Percentiles rank a stretch among this genome's conserved stretches.
These are phyloP conservation scores for Coprinopsis marcescibilis DNA, from an alignment of 768 basidiomycete genomes.

Conservation along the genomic window DNA sequence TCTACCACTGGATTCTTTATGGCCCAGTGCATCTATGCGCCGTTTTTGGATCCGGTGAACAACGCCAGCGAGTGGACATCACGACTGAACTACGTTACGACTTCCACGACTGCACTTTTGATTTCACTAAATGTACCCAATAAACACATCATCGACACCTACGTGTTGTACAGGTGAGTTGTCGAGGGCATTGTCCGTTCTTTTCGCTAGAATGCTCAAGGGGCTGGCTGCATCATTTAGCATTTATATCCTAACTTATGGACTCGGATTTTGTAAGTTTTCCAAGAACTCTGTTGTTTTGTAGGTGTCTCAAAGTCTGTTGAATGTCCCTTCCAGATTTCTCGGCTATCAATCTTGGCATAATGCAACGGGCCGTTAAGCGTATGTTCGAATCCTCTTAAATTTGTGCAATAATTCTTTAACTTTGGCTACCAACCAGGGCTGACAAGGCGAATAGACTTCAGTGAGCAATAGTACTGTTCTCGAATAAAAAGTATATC, in stretches of 20 bases:
- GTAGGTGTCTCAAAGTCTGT: no score
- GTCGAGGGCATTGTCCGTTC: background rate
- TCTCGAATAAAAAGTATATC: background rate
- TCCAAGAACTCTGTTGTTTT: background rate
- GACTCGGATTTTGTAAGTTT: constrained; percentile 54
- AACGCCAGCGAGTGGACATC: constrained; percentile 76
- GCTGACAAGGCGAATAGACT: constrained; percentile 61
- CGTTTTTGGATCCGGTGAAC: constrained; percentile 64
- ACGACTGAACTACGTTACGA: constrained; percentile 62
- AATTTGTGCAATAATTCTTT: constrained; percentile 1
- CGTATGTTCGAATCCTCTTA: constrained; percentile 30
- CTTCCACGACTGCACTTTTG: constrained; percentile 57
- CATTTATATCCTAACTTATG: constrained; percentile 56
- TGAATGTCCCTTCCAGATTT: constrained; percentile 68
- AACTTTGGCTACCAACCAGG: constrained; percentile 28
- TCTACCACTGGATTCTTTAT: constrained; percentile 56
- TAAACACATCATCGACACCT: constrained; percentile 49
- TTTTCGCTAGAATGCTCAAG: constrained; percentile 3
- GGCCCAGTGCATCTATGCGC: constrained; percentile 52
- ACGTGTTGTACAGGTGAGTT: constrained; percentile 59
- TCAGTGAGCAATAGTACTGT: constrained; percentile 43
- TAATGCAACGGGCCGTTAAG: constrained; percentile 55
- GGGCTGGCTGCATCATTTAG: constrained; percentile 17
- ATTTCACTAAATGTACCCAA: constrained; percentile 56
- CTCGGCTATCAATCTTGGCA: constrained; percentile 45